Conservation (phyloP, 768 basidiomycete species). For the Vararia minispora region DNA sequence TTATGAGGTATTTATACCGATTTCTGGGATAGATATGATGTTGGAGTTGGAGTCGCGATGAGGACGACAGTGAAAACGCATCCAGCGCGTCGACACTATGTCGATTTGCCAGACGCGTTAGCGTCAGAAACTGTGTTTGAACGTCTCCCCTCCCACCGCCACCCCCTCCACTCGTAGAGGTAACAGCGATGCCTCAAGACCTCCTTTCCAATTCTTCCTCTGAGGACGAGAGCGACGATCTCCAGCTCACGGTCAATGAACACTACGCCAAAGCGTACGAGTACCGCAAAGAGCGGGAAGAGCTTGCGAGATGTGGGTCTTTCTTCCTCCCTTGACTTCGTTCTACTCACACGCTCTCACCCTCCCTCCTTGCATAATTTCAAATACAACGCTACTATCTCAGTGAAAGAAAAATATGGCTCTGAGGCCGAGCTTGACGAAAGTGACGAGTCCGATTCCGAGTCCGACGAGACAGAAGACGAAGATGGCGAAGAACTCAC, state of each 20-base stretch:
- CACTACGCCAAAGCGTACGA: conserved; percentile 77
- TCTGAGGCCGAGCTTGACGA: conserved; percentile 52
- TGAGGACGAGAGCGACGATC: conserved; percentile 27
- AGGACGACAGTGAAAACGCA: too few species aligned
- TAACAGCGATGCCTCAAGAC: too few species aligned
- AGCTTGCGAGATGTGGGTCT: conserved; percentile 61
- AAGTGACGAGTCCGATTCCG: conserved; percentile 48
- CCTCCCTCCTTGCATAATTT: background rate
- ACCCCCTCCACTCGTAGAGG: too few species aligned
- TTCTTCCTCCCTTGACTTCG: background rate
- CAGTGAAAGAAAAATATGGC: conserved; percentile 85
- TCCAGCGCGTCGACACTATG: too few species aligned
- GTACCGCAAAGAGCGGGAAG: conserved; percentile 76
- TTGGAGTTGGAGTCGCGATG: too few species aligned
- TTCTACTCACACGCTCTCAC: background rate
- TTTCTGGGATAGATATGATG: conserved; percentile 3
- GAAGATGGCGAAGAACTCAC: conserved; percentile 94
- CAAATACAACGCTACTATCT: conserved; percentile 1
- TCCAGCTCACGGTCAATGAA: conserved; percentile 58
- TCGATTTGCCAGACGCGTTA: too few species aligned
- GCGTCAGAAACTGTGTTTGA: too few species aligned
- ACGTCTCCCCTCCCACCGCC: too few species aligned
- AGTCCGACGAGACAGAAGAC: conserved; percentile 78
- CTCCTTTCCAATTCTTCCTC: conserved; percentile 7
- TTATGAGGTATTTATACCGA: conserved; percentile 3